Percentiles rank a stretch among this genome's conserved stretches.
These are phyloP conservation scores for Rhododendron ovatum DNA, from an alignment of 148 eudicot species.

Conservation along the genomic window DNA sequence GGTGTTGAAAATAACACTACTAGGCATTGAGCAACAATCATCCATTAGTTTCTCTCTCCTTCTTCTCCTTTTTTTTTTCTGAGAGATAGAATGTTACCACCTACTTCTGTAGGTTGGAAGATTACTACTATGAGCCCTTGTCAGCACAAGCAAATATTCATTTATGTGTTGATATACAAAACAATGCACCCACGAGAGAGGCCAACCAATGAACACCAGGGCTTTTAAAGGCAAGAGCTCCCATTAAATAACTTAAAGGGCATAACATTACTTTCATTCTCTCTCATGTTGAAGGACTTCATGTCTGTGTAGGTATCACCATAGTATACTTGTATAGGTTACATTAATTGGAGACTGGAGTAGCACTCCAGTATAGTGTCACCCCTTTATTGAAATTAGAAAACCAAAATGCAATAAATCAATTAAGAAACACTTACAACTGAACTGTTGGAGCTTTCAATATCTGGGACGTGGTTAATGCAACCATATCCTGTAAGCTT, in stretches of 20 bases:
- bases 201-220: neutral
- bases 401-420: neutral
- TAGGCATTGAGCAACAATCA: neutral
- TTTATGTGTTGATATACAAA: neutral
- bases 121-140: neutral
- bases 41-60: neutral
- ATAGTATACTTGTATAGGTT: neutral
- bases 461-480: conserved; percentile 65
- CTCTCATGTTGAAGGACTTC: neutral
- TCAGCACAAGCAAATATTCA: neutral
- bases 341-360: neutral
- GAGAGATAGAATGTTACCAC: neutral
- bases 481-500: conserved; percentile 98
- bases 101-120: neutral
- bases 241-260: neutral
- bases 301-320: neutral
- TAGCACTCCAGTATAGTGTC: neutral
- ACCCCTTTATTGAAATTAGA: neutral
- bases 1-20: neutral
- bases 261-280: too few species aligned
- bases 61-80: neutral
- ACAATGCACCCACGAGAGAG: neutral
- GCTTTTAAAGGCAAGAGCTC: neutral
- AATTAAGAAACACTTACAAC: conserved; percentile 45
- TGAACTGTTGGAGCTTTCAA: conserved; percentile 47